Evolutionary conservation across 2,329 filamentous ascomycete genomes (phyloP).

Genomic region (Leptodontidium sp.): DNA sequence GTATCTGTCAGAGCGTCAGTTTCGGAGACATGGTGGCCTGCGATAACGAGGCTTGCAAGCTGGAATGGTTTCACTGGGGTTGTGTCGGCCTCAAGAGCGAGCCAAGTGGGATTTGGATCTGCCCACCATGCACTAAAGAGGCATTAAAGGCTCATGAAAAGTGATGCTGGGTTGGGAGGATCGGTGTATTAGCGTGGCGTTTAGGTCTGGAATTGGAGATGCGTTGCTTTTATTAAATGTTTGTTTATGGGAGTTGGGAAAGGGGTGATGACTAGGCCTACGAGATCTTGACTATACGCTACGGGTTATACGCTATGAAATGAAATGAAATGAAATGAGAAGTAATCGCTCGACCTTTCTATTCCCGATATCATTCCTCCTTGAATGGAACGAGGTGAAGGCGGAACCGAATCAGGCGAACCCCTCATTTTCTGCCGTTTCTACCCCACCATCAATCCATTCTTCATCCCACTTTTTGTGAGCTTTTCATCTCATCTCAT

Average conservation of each 20-base stretch:
- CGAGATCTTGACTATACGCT: not conserved
- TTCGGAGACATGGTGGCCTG: slow-evolving; percentile 91
- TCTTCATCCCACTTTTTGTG: too few relatives aligned
- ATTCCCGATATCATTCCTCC: not conserved
- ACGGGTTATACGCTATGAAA: not conserved
- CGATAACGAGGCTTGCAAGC: slow-evolving; percentile 82
- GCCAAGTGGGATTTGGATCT: slow-evolving; percentile 73
- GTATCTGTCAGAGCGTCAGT: slow-evolving; percentile 82
- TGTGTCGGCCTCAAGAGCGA: slow-evolving; percentile 74
- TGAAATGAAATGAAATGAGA: not conserved
- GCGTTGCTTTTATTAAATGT: not conserved
- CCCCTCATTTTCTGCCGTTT: slow-evolving; percentile 15
- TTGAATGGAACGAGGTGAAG: not conserved
- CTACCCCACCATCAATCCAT: not conserved
- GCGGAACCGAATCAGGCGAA: not conserved
- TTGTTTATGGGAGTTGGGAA: not conserved
- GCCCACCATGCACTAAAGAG: slow-evolving; percentile 61
- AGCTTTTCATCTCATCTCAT: too few relatives aligned
- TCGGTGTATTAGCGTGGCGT: slow-evolving; percentile 19
- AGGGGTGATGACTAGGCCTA: too few relatives aligned
- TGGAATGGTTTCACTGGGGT: slow-evolving; percentile 89
- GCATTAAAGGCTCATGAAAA: slow-evolving; percentile 4
- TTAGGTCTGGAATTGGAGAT: not conserved
- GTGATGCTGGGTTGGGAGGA: not conserved
- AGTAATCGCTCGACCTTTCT: not conserved